Evolutionary conservation across 2,329 filamentous ascomycete genomes (phyloP), one percentile per base, ranked within the genome.

Genomic region (Phialophora chinensis): DNA sequence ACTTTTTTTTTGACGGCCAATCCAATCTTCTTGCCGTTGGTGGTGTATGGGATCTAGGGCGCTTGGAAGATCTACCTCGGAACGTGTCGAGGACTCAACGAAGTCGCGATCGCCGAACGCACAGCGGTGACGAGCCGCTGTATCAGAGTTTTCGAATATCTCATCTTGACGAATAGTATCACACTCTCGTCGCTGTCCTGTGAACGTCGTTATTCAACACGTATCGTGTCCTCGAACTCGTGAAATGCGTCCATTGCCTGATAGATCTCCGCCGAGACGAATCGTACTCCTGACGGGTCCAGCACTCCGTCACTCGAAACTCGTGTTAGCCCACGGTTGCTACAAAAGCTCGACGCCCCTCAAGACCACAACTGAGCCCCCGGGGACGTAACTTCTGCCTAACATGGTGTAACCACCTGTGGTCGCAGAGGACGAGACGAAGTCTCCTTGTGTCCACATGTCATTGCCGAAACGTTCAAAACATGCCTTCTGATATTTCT

Each of bases 261-360:
- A 79, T 98, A 98, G 23, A 98, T 96, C 81, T 98, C 94, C 0
- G 93, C 93, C 35, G 89, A 92, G 5, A 94, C 94, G 75, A 98
- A 98, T 0, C 94, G 84, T 25, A 98, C 92, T 1, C 94, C 94
- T 0, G 90, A 87, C 0, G 94, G 94, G 76, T 98, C 98, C 12
- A 66, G 61, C 44, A 66, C 67, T n/a, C 66, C 68, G 57, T 73
- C 66, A 4, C 87, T 89, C 31, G 23, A 25, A 44, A 29, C 29
- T 29, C 29, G 29, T 29, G 29, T 29, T 29, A 29, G 29, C 29
- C 29, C 29, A 29, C 6, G 29, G 29, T 29, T 31, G 54, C 47
- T 7, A 38, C 20, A 27, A 17, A 52, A 56, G 14, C 29, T 20
- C 20, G 54, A 20, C 3, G 29, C 2, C 29, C 3, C 29, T 29